Base-by-base conservation (phyloP, 305 asterid species). In the Striga hermonthica region DNA sequence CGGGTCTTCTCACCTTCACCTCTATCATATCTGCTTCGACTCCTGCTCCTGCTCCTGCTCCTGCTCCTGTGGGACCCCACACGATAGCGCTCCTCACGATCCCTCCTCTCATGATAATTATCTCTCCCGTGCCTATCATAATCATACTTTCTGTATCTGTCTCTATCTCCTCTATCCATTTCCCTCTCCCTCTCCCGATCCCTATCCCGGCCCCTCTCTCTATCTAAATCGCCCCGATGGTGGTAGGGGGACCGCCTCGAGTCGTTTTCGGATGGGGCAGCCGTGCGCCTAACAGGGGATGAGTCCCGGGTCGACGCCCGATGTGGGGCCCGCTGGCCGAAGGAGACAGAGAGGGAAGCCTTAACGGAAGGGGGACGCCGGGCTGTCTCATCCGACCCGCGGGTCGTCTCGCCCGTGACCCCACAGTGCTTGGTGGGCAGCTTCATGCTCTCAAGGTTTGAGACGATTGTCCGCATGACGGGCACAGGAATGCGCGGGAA, bases 301-400 rank as follows among this genome's bases (percentile, higher is more conserved):
- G 97, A 93, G 74, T 85, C 97, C 80, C 99, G 78, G 37, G 99
- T 93, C 36, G 97, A 86, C 67, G 97, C 91, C 66, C 99, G 99
- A 74, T 93, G 97, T 52, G 97, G 99, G 68, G 97, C 97, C 5
- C 99, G 94, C 75, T 88, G 99, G 70, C 99, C 97, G 65, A 93
- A 93, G 31, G 99, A 93, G 68, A 90, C 99, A 5, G 99, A 93
- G 34, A 93, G 97, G 59, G 99, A 71, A 49, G 99, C 99, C 79
- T 93, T 93, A 55, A 93, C 99, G 4, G 99, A 90, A 68, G 99
- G 99, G 35, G 99, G 99, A 65, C 99, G 83, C 54, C 99, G 82
- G 38, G 97, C 91, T 62, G 96, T 84, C 83, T 93, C 99, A 60
- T 90, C 99, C 1, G 95, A 82, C 49, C 95, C 96, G 14, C 96